These are phyloP conservation scores for Melanomma pulvis-pyrius DNA, from an alignment of 495 filamentous ascomycete species.

Conservation along the genomic window DNA sequence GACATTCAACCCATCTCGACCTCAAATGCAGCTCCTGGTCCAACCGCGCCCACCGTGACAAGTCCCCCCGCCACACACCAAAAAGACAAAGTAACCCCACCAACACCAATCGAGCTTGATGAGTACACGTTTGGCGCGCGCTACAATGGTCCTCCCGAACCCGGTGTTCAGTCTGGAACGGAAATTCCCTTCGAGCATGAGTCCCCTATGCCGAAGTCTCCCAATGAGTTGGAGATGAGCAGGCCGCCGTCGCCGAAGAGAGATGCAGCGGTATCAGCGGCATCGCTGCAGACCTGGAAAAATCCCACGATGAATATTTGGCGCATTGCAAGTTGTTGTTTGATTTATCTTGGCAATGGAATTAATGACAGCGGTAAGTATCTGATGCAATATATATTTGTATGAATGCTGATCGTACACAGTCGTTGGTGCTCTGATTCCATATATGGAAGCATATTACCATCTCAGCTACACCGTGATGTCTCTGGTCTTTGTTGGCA, in stretches of 20 bases:
- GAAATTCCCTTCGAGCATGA: slow-evolving; percentile 2
- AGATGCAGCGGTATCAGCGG: slow-evolving; percentile 46
- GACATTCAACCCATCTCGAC: slow-evolving; percentile 24
- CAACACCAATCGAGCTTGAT: slow-evolving; percentile 29
- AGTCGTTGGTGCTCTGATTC: slow-evolving; percentile 73
- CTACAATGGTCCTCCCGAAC: slow-evolving; percentile 22
- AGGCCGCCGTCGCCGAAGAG: slow-evolving; percentile 49
- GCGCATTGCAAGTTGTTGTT: slow-evolving; percentile 49
- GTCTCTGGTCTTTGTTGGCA: slow-evolving; percentile 78
- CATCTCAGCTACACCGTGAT: slow-evolving; percentile 72
- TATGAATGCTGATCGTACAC: slow-evolving; percentile 40
- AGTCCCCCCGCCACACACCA: slow-evolving; percentile 28
- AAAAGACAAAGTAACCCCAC: slow-evolving; percentile 7
- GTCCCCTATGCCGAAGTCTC: slow-evolving; percentile 47
- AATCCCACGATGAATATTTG: slow-evolving; percentile 58
- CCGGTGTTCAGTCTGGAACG: not conserved
- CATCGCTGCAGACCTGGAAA: slow-evolving; percentile 54
- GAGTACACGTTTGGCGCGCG: slow-evolving; percentile 8
- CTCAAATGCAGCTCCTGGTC: no score
- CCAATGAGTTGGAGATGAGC: slow-evolving; percentile 60
- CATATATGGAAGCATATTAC: slow-evolving; percentile 74
- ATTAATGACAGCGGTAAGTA: slow-evolving; percentile 51
- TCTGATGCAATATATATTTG: slow-evolving; percentile 5
- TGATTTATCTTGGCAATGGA: slow-evolving; percentile 47
- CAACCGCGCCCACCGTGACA: not conserved